phyloP scores from a whole-genome alignment of 2,329 filamentous ascomycete species.

The Alternaria alternata region DNA sequence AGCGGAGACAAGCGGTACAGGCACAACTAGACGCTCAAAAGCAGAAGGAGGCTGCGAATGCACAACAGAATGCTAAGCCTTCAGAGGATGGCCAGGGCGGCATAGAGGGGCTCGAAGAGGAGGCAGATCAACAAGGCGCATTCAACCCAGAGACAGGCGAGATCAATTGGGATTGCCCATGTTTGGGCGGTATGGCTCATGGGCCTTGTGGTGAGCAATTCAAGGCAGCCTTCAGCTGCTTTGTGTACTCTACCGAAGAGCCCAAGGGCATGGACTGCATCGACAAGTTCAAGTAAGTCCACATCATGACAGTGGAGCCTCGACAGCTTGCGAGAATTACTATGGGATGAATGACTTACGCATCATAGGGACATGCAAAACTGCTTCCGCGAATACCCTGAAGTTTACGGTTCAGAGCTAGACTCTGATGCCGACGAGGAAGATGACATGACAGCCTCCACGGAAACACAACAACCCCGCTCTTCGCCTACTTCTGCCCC shows the following conservation, averaged over 20 bases:
- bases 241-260: conserved; percentile 93
- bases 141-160: conserved; percentile 99
- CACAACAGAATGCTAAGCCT: conserved; percentile 22
- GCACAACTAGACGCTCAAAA: conserved; percentile 41
- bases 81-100: conserved; percentile 37
- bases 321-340: background rate
- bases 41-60: conserved; percentile 27
- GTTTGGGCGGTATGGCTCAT: conserved; percentile 94
- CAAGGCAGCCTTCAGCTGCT: conserved; percentile 95
- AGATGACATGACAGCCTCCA: conserved; percentile 52
- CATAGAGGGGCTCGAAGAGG: conserved; percentile 73
- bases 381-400: conserved; percentile 92
- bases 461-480: conserved; percentile 9
- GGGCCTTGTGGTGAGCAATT: conserved; percentile 97
- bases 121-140: conserved; percentile 85
- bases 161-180: conserved; percentile 99
- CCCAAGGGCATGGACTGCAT: conserved; percentile 98
- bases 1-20: conserved; percentile 43
- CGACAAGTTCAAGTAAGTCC: conserved; percentile 90
- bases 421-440: conserved; percentile 80
- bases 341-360: conserved; percentile 10
- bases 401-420: conserved; percentile 89
- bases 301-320: background rate
- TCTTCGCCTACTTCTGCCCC: conserved; percentile 2
- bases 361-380: conserved; percentile 85